phyloP scores from a whole-genome alignment of 2,329 filamentous ascomycete genomes.

The Trichoderma citrinoviride region DNA sequence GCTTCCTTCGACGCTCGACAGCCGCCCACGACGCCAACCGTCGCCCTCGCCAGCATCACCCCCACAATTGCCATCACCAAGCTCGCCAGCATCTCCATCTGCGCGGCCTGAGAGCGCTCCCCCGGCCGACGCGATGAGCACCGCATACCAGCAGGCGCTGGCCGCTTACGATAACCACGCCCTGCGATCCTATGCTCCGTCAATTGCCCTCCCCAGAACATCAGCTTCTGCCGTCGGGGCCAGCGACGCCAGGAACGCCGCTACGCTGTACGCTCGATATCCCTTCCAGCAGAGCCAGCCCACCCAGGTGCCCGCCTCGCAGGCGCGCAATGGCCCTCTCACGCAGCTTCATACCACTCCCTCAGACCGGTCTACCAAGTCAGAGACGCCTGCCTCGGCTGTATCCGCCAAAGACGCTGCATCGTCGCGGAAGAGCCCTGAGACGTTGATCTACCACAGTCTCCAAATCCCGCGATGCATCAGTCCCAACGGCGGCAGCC shows the following conservation, averaged over 20 bases:
- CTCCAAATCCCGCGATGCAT: conserved; percentile 74
- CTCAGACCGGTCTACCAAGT: conserved; percentile 11
- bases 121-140: conserved; percentile 52
- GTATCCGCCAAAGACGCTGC: conserved; percentile 27
- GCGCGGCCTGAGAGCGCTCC: conserved; percentile 49
- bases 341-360: neutral
- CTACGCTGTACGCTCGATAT: conserved; percentile 33
- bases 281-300: conserved; percentile 28
- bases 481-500: conserved; percentile 68
- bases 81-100: neutral
- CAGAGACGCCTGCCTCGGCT: conserved; percentile 4
- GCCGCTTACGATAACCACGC: conserved; percentile 48
- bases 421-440: conserved; percentile 39
- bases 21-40: conserved; percentile 24
- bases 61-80: neutral
- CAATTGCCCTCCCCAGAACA: conserved; percentile 35
- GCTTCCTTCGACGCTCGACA: conserved; percentile 25
- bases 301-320: conserved; percentile 14
- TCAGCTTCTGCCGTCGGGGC: conserved; percentile 25
- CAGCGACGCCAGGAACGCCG: neutral
- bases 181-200: conserved; percentile 40
- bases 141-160: conserved; percentile 50
- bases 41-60: neutral
- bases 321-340: conserved; percentile 21
- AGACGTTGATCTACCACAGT: conserved; percentile 54